phyloP scores from a whole-genome alignment of 352 stramenopile species.

The Pythium periplocum region DNA sequence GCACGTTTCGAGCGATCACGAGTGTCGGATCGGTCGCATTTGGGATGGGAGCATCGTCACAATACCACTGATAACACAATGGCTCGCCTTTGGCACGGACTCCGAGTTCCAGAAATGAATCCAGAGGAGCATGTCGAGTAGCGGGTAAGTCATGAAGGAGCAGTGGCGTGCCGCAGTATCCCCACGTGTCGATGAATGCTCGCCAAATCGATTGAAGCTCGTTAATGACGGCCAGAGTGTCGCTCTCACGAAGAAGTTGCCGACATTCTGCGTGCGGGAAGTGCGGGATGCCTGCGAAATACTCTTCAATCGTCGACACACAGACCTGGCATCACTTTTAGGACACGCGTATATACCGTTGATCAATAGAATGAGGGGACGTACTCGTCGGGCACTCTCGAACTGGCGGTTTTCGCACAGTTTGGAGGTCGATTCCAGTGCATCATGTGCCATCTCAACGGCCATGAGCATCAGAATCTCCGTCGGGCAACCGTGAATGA shows the following conservation, averaged over 20 bases:
- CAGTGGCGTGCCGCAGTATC: constrained; percentile 49
- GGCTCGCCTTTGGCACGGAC: constrained; percentile 62
- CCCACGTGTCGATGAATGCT: constrained; percentile 57
- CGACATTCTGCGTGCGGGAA: constrained; percentile 46
- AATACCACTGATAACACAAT: constrained; percentile 63
- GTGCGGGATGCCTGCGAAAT: constrained; percentile 55
- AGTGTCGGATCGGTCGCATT: constrained; percentile 40
- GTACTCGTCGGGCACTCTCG: constrained; percentile 49
- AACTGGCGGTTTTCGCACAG: constrained; percentile 32
- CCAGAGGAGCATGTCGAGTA: constrained; percentile 27
- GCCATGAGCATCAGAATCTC: constrained; percentile 54
- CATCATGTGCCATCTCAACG: constrained; percentile 32
- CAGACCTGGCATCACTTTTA: constrained; percentile 28
- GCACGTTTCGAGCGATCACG: constrained; percentile 45
- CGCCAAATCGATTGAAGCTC: constrained; percentile 34
- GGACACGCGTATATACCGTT: too few relatives aligned
- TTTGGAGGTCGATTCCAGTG: constrained; percentile 15
- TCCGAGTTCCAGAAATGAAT: constrained; percentile 43
- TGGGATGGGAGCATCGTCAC: constrained; percentile 22
- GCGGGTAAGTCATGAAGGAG: constrained; percentile 40
- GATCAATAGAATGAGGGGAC: constrained; percentile 1
- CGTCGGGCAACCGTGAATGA: constrained; percentile 32
- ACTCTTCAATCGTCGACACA: constrained; percentile 32
- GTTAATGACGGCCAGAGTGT: constrained; percentile 12
- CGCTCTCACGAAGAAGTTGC: constrained; percentile 11